Evolutionary conservation across 495 filamentous ascomycete genomes (phyloP).

Genomic region (Daldinia vernicosa): DNA sequence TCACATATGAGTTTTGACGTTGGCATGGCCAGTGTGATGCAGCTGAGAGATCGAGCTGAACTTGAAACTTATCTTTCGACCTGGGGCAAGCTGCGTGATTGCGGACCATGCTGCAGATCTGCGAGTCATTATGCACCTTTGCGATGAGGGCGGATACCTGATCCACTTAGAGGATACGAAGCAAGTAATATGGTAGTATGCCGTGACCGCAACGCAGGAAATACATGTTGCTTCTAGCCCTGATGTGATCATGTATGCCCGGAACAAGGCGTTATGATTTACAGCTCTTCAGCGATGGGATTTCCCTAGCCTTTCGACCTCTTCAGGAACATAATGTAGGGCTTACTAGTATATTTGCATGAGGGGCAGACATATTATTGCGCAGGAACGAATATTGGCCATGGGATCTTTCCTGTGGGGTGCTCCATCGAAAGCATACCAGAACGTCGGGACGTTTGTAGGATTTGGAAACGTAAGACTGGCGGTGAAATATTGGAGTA

Average conservation of each 20-base stretch:
- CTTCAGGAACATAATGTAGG: not conserved
- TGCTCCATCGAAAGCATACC: constrained; percentile 8
- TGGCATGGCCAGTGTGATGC: not conserved
- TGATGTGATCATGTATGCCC: not conserved
- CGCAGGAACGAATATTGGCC: constrained; percentile 8
- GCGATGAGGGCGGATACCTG: constrained; percentile 11
- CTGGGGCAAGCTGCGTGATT: constrained; percentile 1
- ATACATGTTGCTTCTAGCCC: constrained; percentile 22
- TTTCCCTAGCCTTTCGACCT: not conserved
- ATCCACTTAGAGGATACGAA: constrained; percentile 27
- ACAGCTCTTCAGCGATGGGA: not conserved
- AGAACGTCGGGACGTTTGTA: constrained; percentile 21
- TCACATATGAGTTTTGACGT: not conserved
- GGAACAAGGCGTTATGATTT: constrained; percentile 4
- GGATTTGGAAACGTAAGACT: constrained; percentile 34
- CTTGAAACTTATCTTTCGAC: constrained; percentile 9
- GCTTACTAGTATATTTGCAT: not conserved
- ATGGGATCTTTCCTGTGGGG: constrained; percentile 9
- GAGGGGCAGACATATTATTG: not conserved
- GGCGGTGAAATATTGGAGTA: constrained; percentile 25
- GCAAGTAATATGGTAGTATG: constrained; percentile 20
- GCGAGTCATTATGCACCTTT: constrained; percentile 34
- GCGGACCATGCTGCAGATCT: constrained; percentile 12
- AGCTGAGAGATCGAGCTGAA: constrained; percentile 14
- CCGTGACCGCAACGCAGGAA: constrained; percentile 19